These are phyloP conservation scores for Polygonum maritimum DNA, from an alignment of 148 eudicot species.

Conservation along the genomic window DNA sequence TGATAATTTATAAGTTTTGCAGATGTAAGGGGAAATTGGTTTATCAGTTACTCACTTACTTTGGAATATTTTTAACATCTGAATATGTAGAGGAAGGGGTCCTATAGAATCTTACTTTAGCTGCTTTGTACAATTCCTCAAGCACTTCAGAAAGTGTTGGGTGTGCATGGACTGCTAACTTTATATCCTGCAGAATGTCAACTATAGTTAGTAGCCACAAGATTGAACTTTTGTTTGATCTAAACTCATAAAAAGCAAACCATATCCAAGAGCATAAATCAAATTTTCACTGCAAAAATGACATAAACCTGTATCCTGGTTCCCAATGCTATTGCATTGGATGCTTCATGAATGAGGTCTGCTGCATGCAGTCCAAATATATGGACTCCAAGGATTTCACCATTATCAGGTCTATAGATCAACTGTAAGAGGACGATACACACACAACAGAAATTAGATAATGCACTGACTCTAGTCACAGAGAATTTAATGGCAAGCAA, in stretches of 20 bases:
- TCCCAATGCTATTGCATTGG: slow-evolving; percentile 95
- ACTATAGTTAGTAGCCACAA: not conserved
- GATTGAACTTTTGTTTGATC: not conserved
- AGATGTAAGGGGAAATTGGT: not conserved
- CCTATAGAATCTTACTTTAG: slow-evolving; percentile 44
- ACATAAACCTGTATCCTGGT: slow-evolving; percentile 60
- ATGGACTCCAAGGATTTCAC: slow-evolving; percentile 98
- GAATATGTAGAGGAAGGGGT: not conserved
- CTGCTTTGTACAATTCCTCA: slow-evolving; percentile 93
- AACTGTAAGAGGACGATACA: slow-evolving; percentile 37
- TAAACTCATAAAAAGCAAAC: not conserved
- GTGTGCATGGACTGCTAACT: slow-evolving; percentile 95
- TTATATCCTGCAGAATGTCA: slow-evolving; percentile 62
- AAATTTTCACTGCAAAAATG: not conserved
- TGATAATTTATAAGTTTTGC: too few species aligned
- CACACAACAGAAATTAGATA: not conserved
- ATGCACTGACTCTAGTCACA: not conserved
- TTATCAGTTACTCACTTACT: not conserved
- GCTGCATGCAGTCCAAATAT: slow-evolving; percentile 99
- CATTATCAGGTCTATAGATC: slow-evolving; percentile 96
- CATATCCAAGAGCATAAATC: slow-evolving; percentile 6
- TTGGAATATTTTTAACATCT: not conserved
- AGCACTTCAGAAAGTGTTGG: slow-evolving; percentile 98
- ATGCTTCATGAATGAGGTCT: slow-evolving; percentile 97
- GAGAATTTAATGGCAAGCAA: not conserved